phyloP scores from a whole-genome alignment of 192 early-diverging fungal species.

The Umbelopsis vinacea region DNA sequence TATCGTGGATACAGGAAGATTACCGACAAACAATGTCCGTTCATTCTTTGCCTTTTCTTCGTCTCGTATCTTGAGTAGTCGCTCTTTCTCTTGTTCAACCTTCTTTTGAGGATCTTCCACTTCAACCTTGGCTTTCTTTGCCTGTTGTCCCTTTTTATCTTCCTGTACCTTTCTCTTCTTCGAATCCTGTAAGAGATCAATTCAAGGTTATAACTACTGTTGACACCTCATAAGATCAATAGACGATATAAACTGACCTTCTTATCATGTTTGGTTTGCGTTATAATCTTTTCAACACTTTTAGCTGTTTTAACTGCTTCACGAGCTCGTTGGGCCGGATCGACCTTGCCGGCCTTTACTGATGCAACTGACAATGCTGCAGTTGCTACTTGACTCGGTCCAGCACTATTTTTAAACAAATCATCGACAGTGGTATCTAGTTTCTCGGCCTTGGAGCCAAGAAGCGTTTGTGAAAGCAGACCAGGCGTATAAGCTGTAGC shows the following conservation, averaged over 20 bases:
- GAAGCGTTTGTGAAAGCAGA: conserved; percentile 38
- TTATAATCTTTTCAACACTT: conserved; percentile 4
- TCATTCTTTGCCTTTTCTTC: conserved; percentile 57
- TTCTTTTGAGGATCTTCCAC: conserved; percentile 40
- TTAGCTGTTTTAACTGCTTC: conserved; percentile 32
- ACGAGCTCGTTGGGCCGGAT: conserved; percentile 41
- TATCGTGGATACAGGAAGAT: conserved; percentile 65
- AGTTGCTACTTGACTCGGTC: conserved; percentile 29
- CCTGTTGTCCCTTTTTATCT: conserved; percentile 24
- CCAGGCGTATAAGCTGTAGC: conserved; percentile 3
- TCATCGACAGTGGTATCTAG: conserved; percentile 59
- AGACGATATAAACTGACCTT: conserved; percentile 26
- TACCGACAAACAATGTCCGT: conserved; percentile 95
- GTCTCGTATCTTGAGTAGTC: conserved; percentile 27
- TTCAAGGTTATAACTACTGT: not conserved
- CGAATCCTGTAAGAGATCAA: not conserved
- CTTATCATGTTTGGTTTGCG: conserved; percentile 31
- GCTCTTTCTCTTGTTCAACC: conserved; percentile 29
- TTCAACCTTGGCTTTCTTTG: conserved; percentile 39
- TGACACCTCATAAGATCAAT: not conserved
- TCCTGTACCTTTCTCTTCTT: conserved; percentile 37
- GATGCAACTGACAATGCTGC: conserved; percentile 21
- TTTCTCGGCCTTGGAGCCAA: conserved; percentile 37
- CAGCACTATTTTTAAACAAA: conserved; percentile 62
- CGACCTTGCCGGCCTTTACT: conserved; percentile 32